A percentile compares a stretch with the other conserved stretches of the same genome.
These are phyloP conservation scores for Tanozyma kutaoensis DNA, from an alignment of 805 yeast genomes.

Conservation along the genomic window DNA sequence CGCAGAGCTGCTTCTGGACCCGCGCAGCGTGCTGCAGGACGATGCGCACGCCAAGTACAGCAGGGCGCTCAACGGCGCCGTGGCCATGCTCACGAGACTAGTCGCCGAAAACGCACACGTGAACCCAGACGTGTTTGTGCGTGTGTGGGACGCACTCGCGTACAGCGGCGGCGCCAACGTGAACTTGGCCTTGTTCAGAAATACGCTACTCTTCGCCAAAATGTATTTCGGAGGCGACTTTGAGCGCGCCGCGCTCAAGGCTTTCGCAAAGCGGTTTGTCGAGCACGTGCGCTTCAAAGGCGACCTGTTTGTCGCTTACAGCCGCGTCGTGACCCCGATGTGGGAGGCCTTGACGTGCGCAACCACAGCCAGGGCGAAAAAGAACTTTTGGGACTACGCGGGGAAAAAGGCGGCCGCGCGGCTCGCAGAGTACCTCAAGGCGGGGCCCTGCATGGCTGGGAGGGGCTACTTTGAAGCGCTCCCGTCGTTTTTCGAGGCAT, in stretches of 20 bases:
- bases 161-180: too few relatives aligned
- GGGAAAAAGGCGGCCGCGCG: slow-evolving; percentile 28
- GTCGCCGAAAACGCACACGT: slow-evolving; percentile 3
- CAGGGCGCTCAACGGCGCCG: slow-evolving; percentile 37
- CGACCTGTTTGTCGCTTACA: slow-evolving; percentile 22
- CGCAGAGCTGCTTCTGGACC: slow-evolving; percentile 58
- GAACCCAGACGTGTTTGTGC: too few relatives aligned
- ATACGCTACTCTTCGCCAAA: too few relatives aligned
- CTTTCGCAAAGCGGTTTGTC: slow-evolving; percentile 30
- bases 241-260: slow-evolving; percentile 8
- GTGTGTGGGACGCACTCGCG: too few relatives aligned
- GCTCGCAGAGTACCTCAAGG: slow-evolving; percentile 30
- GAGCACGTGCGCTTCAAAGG: slow-evolving; percentile 29
- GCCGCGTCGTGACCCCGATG: slow-evolving; percentile 33
- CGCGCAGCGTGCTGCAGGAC: slow-evolving; percentile 50
- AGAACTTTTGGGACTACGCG: slow-evolving; percentile 38
- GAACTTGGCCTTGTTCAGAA: too few relatives aligned
- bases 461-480: slow-evolving; percentile 31
- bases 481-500: slow-evolving; percentile 9
- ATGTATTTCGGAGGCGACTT: too few relatives aligned
- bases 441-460: slow-evolving; percentile 43
- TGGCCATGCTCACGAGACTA: slow-evolving; percentile 31
- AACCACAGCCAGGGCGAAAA: slow-evolving; percentile 18
- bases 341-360: slow-evolving; percentile 21
- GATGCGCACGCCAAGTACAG: slow-evolving; percentile 55